Conservation (phyloP, 257 asterid species). For the Lithospermum erythrorhizon region DNA sequence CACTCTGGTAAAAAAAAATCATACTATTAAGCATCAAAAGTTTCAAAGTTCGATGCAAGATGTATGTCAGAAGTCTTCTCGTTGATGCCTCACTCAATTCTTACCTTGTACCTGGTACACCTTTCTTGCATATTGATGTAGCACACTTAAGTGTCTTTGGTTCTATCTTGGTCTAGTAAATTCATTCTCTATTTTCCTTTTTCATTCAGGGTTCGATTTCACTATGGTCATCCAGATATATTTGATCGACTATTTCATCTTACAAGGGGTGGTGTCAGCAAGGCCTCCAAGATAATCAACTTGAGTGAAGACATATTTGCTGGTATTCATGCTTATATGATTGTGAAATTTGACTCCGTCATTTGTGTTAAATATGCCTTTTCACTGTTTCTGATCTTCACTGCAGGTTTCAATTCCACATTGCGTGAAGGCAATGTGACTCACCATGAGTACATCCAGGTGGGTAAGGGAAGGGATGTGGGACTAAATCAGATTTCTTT, state of each 20-base stretch:
- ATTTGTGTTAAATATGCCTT: background rate
- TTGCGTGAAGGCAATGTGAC: constrained; percentile 98
- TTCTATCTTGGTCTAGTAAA: background rate
- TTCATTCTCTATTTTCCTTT: constrained; percentile 4
- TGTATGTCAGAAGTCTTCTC: too few relatives aligned
- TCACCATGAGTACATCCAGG: constrained; percentile 96
- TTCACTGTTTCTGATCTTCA: background rate
- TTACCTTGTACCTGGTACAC: too few relatives aligned
- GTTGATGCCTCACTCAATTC: too few relatives aligned
- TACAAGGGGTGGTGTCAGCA: constrained; percentile 96
- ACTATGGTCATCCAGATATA: constrained; percentile 96
- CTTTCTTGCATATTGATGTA: too few relatives aligned
- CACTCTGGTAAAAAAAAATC: too few relatives aligned
- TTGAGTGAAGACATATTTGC: constrained; percentile 96
- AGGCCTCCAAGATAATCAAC: constrained; percentile 86
- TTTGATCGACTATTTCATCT: constrained; percentile 95
- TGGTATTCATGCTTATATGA: constrained; percentile 28
- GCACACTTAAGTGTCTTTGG: background rate
- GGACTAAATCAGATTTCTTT: constrained; percentile 95
- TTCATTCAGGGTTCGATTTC: constrained; percentile 83
- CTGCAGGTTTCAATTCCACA: constrained; percentile 86
- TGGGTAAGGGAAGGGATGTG: constrained; percentile 98
- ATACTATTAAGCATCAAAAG: too few relatives aligned
- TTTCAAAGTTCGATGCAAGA: too few relatives aligned
- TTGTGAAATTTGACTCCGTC: background rate